These are phyloP conservation scores for Pyrenochaeta sp. DNA, from an alignment of 2,329 filamentous ascomycete genomes.

Conservation along the genomic window DNA sequence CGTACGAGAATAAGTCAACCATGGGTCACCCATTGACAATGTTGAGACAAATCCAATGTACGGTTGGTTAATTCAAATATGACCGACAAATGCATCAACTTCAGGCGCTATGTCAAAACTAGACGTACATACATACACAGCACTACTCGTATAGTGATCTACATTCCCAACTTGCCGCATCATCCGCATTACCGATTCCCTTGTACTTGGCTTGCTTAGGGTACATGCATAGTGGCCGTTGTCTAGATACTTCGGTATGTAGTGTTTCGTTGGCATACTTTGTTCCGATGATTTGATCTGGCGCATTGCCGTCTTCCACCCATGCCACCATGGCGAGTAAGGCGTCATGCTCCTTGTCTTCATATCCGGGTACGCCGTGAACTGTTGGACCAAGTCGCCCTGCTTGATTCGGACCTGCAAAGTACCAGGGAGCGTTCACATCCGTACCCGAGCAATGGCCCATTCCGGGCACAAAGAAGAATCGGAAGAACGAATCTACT, in stretches of 20 bases:
- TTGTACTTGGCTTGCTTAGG: conserved; percentile 41
- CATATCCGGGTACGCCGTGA: conserved; percentile 38
- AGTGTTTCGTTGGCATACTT: conserved; percentile 38
- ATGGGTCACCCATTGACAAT: no score
- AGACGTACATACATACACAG: no score
- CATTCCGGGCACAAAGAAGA: conserved; percentile 58
- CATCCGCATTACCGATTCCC: conserved; percentile 36
- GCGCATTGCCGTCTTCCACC: conserved; percentile 53
- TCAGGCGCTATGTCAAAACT: no score
- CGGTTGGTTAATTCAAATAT: no score
- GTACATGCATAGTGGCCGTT: conserved; percentile 47
- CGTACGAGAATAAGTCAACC: no score
- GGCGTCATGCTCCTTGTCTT: conserved; percentile 54
- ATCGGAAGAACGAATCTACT: conserved; percentile 53
- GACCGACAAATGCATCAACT: no score
- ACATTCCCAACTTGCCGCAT: conserved; percentile 40
- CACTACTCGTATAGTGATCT: conserved; percentile 6
- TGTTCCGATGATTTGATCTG: conserved; percentile 47
- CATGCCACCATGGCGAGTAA: conserved; percentile 57
- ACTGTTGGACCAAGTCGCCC: conserved; percentile 19
- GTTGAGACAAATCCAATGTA: no score
- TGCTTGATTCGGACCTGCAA: conserved; percentile 47
- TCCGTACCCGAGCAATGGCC: conserved; percentile 52
- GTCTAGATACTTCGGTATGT: conserved; percentile 31
- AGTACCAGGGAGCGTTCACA: conserved; percentile 56